Evolutionary conservation across 2,329 filamentous ascomycete genomes (phyloP).

Genomic region (Aphanocladium album): DNA sequence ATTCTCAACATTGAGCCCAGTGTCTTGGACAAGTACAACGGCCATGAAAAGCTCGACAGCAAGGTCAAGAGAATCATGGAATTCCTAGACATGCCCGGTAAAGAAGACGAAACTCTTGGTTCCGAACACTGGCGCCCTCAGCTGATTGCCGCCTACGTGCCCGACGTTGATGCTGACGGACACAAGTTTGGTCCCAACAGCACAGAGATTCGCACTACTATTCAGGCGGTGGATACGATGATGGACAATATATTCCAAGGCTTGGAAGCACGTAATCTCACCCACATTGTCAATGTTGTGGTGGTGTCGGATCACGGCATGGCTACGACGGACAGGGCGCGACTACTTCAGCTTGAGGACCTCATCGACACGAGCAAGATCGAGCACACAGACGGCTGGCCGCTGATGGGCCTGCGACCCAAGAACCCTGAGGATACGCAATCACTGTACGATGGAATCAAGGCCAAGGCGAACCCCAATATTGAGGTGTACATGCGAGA

Average conservation of each 20-base stretch:
- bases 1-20: conserved; percentile 69
- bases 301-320: conserved; percentile 98
- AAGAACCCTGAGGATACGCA: conserved; percentile 63
- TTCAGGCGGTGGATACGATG: conserved; percentile 77
- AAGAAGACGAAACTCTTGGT: conserved; percentile 50
- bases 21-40: conserved; percentile 81
- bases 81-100: conserved; percentile 78
- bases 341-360: conserved; percentile 86
- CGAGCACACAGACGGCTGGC: conserved; percentile 89
- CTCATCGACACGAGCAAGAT: conserved; percentile 73
- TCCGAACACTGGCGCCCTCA: conserved; percentile 65
- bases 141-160: conserved; percentile 90
- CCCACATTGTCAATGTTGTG: conserved; percentile 84
- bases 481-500: conserved; percentile 86
- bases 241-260: conserved; percentile 70
- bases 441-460: conserved; percentile 58
- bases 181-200: conserved; percentile 91
- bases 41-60: conserved; percentile 62
- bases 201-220: conserved; percentile 78
- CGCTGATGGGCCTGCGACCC: conserved; percentile 80
- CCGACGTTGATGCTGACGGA: conserved; percentile 82
- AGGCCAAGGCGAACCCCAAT: conserved; percentile 55
- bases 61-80: conserved; percentile 78
- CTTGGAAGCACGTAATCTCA: conserved; percentile 76
- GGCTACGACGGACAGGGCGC: conserved; percentile 79